Evolutionary conservation across 2,329 filamentous ascomycete species (phyloP).

Genomic region (Tolypocladium guangdongense): DNA sequence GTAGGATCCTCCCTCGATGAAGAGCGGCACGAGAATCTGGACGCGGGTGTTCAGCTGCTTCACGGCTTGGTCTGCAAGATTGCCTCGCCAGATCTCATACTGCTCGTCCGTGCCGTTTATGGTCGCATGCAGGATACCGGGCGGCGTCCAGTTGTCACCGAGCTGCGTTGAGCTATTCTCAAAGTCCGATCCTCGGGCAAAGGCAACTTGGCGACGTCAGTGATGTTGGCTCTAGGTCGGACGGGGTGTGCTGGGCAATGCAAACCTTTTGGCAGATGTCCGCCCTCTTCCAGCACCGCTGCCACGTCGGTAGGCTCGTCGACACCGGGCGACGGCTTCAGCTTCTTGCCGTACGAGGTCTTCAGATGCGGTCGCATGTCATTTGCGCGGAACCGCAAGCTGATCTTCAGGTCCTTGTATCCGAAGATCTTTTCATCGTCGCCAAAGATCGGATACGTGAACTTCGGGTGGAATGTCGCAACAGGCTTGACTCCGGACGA

Average conservation of each 20-base stretch:
- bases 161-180: constrained; percentile 42
- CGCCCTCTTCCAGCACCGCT: constrained; percentile 49
- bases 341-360: constrained; percentile 61
- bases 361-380: constrained; percentile 72
- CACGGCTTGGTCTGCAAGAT: constrained; percentile 57
- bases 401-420: constrained; percentile 71
- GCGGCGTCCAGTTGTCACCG: constrained; percentile 50
- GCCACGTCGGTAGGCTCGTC: constrained; percentile 59
- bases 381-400: constrained; percentile 53
- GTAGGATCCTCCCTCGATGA: constrained; percentile 84
- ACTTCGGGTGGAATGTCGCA: constrained; percentile 68
- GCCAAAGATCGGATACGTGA: constrained; percentile 87
- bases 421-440: constrained; percentile 89
- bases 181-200: constrained; percentile 51
- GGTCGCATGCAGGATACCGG: constrained; percentile 58
- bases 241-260: not conserved
- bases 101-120: constrained; percentile 50
- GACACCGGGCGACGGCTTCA: constrained; percentile 51
- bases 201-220: constrained; percentile 43
- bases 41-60: constrained; percentile 66
- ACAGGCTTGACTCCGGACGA: constrained; percentile 42
- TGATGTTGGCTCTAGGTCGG: not conserved
- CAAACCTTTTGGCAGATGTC: constrained; percentile 54
- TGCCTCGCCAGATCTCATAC: constrained; percentile 80
- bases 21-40: constrained; percentile 74